Evolutionary conservation across 1,284 basidiomycete species (phyloP), one percentile per base, ranked within the genome.

Genomic region (Malassezia nana): DNA sequence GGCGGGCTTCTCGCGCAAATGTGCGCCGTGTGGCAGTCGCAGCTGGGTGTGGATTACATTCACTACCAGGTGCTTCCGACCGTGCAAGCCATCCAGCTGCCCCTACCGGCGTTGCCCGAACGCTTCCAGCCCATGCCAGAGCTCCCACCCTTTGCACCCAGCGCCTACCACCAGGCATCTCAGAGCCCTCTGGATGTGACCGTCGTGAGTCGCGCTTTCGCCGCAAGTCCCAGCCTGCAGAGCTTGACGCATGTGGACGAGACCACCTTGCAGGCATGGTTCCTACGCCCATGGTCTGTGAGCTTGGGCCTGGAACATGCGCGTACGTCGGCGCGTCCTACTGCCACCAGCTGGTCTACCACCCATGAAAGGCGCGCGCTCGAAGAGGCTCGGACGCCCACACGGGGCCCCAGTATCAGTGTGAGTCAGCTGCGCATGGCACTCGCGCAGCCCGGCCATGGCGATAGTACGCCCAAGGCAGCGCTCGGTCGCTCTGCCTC

Each of bases 11-110:
- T 87, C 83, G 76, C 80, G 30, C 77, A 77, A 12, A 79, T 92
- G 43, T 87, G 83, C 8, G 79, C 76, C 54, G 78, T 82, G 10
- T 92, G 89, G 86, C 81, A 82, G 46, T 80, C 47, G 12, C 40
- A 50, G 8, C 12, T 47, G 1, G 33, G 70, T 18, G 40, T 50
- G 10, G 31, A 49, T 9, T 49, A 60, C 3, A 53, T 58, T 1
- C 57, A 63, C 46, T 41, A 29, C 16, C 61, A 62, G 33, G 45
- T 64, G 15, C 60, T 51, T 26, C 24, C 28, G 6, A 9, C 32
- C 12, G 16, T 58, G 13, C 28, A 28, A 9, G 39, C n/a, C n/a
- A 22, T 39, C 24, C 41, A n/a, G 16, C 31, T 43, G n/a, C 0
- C 28, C 9, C 24, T 41, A 13, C 48, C 65, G 5, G 52, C 56